Evolutionary conservation across 305 asterid genomes (phyloP).

Genomic region (Solanum hybrid): DNA sequence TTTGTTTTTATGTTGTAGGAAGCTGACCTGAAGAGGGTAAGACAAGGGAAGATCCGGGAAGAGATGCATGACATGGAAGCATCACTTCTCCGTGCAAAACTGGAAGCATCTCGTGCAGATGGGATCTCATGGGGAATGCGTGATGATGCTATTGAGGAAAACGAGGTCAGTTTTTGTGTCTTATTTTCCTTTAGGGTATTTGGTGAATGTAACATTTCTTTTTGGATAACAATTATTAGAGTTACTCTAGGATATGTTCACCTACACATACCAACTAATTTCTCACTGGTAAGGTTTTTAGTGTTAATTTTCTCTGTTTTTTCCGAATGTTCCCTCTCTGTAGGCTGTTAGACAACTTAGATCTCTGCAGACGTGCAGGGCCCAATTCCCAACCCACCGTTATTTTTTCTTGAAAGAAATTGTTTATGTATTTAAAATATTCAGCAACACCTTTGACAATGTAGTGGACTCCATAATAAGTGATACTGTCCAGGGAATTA

Average conservation of each 20-base stretch:
- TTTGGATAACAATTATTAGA: neutral
- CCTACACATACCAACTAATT: neutral
- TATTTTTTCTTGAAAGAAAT: neutral
- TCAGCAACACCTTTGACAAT: neutral
- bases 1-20: constrained; percentile 51
- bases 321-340: neutral
- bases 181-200: neutral
- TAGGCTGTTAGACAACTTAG: neutral
- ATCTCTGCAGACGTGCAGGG: neutral
- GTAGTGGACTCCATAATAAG: neutral
- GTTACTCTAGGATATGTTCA: neutral
- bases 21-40: constrained; percentile 64
- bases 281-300: neutral
- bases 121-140: constrained; percentile 98
- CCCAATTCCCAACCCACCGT: neutral
- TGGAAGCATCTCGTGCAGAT: constrained; percentile 80
- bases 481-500: neutral
- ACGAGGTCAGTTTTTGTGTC: constrained; percentile 46
- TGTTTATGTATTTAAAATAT: neutral
- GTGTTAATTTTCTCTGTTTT: neutral
- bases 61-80: constrained; percentile 90
- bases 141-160: constrained; percentile 95
- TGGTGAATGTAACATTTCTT: neutral
- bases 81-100: constrained; percentile 79
- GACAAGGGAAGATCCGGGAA: constrained; percentile 49